Percentiles rank a stretch among this genome's conserved stretches.
Conservation (phyloP, 176 grass and related monocot species). For the Olyra latifolia region DNA sequence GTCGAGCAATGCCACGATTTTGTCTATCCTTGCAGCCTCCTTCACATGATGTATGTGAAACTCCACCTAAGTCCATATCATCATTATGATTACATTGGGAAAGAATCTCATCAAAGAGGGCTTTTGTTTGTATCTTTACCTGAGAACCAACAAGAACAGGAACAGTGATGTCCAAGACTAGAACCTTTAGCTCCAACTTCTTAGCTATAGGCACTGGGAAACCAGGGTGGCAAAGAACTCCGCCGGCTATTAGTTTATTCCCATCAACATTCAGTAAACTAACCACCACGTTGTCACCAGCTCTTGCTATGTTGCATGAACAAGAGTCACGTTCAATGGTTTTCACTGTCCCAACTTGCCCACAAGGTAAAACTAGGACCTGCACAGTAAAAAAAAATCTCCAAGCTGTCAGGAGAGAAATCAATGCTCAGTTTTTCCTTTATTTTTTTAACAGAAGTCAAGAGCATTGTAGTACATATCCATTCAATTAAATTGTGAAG, state of each 20-base stretch:
- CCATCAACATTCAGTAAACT: conserved; percentile 60
- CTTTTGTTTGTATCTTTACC: conserved; percentile 47
- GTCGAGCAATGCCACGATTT: conserved; percentile 80
- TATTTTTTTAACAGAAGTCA: not conserved
- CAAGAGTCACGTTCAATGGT: conserved; percentile 74
- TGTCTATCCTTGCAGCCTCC: conserved; percentile 66
- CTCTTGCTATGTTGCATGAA: conserved; percentile 65
- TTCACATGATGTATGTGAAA: conserved; percentile 99
- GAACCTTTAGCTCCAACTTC: conserved; percentile 73
- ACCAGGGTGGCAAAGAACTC: conserved; percentile 83
- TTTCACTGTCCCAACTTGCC: conserved; percentile 61
- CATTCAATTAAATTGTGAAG: conserved; percentile 6
- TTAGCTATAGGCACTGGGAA: conserved; percentile 61
- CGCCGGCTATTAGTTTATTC: conserved; percentile 63
- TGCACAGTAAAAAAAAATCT: conserved; percentile 42
- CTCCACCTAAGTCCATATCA: conserved; percentile 60
- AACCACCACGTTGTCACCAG: conserved; percentile 83
- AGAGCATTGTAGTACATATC: not conserved
- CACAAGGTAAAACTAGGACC: conserved; percentile 78
- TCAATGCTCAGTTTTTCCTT: conserved; percentile 15
- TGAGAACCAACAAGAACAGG: conserved; percentile 87
- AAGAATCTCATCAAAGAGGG: conserved; percentile 24
- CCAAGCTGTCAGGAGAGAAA: conserved; percentile 21
- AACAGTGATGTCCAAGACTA: conserved; percentile 66
- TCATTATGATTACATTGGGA: conserved; percentile 5